These are phyloP conservation scores for Colletotrichum tanaceti DNA, from an alignment of 2,329 filamentous ascomycete species.

Conservation along the genomic window DNA sequence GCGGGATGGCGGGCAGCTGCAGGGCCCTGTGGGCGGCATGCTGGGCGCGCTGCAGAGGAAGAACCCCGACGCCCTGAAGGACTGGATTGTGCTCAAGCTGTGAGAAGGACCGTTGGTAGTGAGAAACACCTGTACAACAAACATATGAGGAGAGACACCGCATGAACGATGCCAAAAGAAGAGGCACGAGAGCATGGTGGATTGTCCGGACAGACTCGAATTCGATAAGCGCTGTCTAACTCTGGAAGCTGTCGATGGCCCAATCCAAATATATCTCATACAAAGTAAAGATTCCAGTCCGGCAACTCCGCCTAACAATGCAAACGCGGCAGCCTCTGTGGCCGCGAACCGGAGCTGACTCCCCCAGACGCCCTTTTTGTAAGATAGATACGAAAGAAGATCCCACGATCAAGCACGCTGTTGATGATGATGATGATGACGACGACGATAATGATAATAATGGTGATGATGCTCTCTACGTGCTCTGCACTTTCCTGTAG, in stretches of 20 bases:
- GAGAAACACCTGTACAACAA: background rate
- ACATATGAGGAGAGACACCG: background rate
- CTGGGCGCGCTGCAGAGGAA: constrained; percentile 69
- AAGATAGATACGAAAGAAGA: constrained; percentile 21
- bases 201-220: constrained; percentile 18
- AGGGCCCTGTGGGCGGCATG: constrained; percentile 79
- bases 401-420: constrained; percentile 11
- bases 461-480: constrained; percentile 52
- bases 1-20: constrained; percentile 76
- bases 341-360: constrained; percentile 8
- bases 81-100: constrained; percentile 65
- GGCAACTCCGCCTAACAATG: constrained; percentile 35
- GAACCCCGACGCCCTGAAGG: constrained; percentile 48
- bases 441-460: too few relatives aligned
- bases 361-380: constrained; percentile 20
- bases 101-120: background rate
- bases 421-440: background rate
- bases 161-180: background rate
- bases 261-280: constrained; percentile 37
- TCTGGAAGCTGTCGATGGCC: constrained; percentile 7
- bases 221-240: constrained; percentile 41
- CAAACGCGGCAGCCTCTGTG: constrained; percentile 29
- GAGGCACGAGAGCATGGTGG: background rate
- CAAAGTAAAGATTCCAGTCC: constrained; percentile 16
- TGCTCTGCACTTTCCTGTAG: constrained; percentile 90